Evolutionary conservation across 225 moss, liverwort and hornwort species (phyloP), one percentile per base, ranked within the genome.

Genomic region (Lunularia cruciata): DNA sequence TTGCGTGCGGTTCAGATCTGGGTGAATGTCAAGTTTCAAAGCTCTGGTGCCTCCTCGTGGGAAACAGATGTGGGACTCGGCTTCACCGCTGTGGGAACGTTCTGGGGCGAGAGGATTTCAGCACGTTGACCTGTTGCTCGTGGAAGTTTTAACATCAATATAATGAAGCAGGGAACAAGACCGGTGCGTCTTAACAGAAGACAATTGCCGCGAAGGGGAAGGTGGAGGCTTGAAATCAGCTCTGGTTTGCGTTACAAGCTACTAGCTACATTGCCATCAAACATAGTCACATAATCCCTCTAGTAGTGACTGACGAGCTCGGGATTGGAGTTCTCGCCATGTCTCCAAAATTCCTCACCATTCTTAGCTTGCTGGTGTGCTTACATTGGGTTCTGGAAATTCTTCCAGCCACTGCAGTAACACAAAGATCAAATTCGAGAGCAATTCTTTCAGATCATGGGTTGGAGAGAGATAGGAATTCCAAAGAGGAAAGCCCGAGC

Each of bases 161-260:
- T 59, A 33, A 59, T 59, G 59, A 59, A n/a, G n/a, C 7, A 11
- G 35, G 36, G 19, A 18, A 35, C 4, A 59, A 3, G 27, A 36
- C 35, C 59, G 3, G 6, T 3, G 6, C 19, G 4, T n/a, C 59
- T 59, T 11, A 35, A 36, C 16, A 33, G 34, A 19, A 59, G 59
- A 35, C 8, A 59, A 30, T 36, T 59, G 59, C 59, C 18, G 59
- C 59, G 34, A 30, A 59, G 59, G 36, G 59, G 33, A 30, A 59
- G 59, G 59, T 34, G 34, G 59, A 59, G 59, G n/a, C n/a, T n/a
- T n/a, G n/a, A n/a, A n/a, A n/a, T n/a, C n/a, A n/a, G n/a, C n/a
- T n/a, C n/a, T n/a, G n/a, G n/a, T n/a, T n/a, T n/a, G n/a, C n/a
- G n/a, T n/a, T n/a, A n/a, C n/a, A n/a, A n/a, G n/a, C n/a, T n/a